Percentiles rank a stretch among this genome's conserved stretches.
phyloP scores from a whole-genome alignment of 306 rosid species.

The Vicia villosa region DNA sequence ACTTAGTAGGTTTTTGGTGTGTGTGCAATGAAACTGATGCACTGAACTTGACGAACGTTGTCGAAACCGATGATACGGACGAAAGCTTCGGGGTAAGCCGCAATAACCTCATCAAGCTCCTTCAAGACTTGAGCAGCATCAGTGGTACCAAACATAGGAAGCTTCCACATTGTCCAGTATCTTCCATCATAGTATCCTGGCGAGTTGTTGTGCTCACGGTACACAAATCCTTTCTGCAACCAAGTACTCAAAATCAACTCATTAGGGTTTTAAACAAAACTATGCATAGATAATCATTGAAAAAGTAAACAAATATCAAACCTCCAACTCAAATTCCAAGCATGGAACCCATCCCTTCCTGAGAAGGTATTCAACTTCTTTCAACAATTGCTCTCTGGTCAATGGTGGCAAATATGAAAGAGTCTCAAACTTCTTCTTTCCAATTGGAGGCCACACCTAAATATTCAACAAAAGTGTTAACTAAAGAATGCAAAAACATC shows the following conservation, averaged over 20 bases:
- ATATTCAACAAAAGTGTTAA: background rate
- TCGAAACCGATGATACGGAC: constrained; percentile 80
- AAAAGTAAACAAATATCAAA: constrained; percentile 7
- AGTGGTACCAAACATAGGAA: constrained; percentile 80
- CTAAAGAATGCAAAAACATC: too few species aligned
- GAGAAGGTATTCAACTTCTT: constrained; percentile 66
- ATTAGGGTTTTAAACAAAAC: background rate
- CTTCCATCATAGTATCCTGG: constrained; percentile 88
- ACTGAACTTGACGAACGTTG: constrained; percentile 74
- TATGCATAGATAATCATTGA: too few species aligned
- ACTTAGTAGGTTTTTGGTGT: constrained; percentile 40
- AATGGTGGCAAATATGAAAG: constrained; percentile 70
- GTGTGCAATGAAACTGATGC: constrained; percentile 87
- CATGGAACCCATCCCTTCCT: constrained; percentile 65
- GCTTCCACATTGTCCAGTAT: constrained; percentile 89
- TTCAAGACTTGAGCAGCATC: constrained; percentile 55
- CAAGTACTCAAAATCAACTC: background rate
- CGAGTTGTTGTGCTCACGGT: constrained; percentile 63
- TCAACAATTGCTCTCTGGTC: background rate
- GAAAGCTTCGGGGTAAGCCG: constrained; percentile 45
- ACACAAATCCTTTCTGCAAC: constrained; percentile 47
- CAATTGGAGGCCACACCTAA: constrained; percentile 81
- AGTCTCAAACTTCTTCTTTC: constrained; percentile 73
- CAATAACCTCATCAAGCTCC: constrained; percentile 55
- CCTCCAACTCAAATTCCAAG: constrained; percentile 66